A percentile compares a stretch with the other conserved stretches of the same genome.
Evolutionary conservation across 768 basidiomycete genomes (phyloP).

Genomic region (Clavulina sp.): DNA sequence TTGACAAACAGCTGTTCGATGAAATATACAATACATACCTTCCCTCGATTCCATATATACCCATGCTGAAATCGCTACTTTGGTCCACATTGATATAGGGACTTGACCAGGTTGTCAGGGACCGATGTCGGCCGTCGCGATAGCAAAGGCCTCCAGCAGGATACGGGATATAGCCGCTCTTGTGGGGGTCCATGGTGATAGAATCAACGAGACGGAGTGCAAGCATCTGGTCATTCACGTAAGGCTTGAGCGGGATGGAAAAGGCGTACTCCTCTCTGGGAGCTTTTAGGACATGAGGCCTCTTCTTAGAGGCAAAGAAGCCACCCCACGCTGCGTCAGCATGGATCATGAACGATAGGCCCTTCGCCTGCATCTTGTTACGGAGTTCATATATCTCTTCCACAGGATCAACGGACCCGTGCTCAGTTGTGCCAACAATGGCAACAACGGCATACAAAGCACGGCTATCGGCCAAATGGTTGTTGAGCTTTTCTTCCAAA

Average conservation of each 20-base stretch:
- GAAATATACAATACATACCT: slow-evolving; percentile 22
- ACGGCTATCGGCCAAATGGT: slow-evolving; percentile 18
- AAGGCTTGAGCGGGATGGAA: slow-evolving; percentile 16
- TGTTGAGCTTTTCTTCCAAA: neutral
- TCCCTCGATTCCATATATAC: slow-evolving; percentile 31
- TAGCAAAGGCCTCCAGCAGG: slow-evolving; percentile 28
- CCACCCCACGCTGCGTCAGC: slow-evolving; percentile 33
- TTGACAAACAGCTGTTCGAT: neutral
- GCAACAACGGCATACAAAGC: slow-evolving; percentile 28
- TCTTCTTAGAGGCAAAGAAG: slow-evolving; percentile 20
- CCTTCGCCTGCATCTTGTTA: slow-evolving; percentile 8
- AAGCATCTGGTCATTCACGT: slow-evolving; percentile 19
- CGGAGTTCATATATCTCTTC: slow-evolving; percentile 22
- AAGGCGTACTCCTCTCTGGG: slow-evolving; percentile 18
- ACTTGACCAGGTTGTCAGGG: slow-evolving; percentile 24
- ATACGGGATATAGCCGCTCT: slow-evolving; percentile 27
- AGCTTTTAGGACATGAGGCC: neutral
- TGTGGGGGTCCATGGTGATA: slow-evolving; percentile 28
- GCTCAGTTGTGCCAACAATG: slow-evolving; percentile 28
- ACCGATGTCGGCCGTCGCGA: slow-evolving; percentile 22
- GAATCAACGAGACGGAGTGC: slow-evolving; percentile 21
- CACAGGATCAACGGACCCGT: slow-evolving; percentile 29
- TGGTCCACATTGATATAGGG: slow-evolving; percentile 18
- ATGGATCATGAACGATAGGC: slow-evolving; percentile 25
- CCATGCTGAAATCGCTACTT: slow-evolving; percentile 21